Percentiles rank a stretch among this genome's conserved stretches.
Evolutionary conservation across 345 rosid genomes (phyloP).

Genomic region (Acer negundo): DNA sequence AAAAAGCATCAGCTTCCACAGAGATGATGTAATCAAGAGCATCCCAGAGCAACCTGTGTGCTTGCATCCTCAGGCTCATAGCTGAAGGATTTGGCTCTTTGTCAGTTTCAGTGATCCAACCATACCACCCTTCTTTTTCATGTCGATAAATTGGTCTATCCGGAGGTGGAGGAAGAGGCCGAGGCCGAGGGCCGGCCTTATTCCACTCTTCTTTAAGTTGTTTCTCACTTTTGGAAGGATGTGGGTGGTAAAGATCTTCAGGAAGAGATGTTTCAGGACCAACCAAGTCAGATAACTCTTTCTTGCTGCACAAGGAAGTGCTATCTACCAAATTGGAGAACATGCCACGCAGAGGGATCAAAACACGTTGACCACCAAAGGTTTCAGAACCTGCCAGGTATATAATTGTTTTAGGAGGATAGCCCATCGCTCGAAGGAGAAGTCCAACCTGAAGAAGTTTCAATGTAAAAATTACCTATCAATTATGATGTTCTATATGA

Average conservation of each 20-base stretch:
- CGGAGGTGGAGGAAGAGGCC: slow-evolving; percentile 99
- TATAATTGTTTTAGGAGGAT: slow-evolving; percentile 77
- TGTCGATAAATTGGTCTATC: slow-evolving; percentile 88
- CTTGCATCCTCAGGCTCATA: slow-evolving; percentile 76
- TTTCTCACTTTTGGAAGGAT: slow-evolving; percentile 60
- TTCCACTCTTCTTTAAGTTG: slow-evolving; percentile 86
- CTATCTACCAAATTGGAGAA: slow-evolving; percentile 75
- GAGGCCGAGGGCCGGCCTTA: slow-evolving; percentile 93
- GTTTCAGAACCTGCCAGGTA: slow-evolving; percentile 93
- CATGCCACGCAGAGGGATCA: slow-evolving; percentile 94
- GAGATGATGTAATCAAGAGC: slow-evolving; percentile 93
- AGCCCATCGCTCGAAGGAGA: slow-evolving; percentile 90
- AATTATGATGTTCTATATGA: background rate
- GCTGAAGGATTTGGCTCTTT: slow-evolving; percentile 83
- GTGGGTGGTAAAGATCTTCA: slow-evolving; percentile 39
- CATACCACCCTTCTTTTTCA: slow-evolving; percentile 99
- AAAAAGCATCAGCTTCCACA: slow-evolving; percentile 88
- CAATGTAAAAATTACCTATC: background rate
- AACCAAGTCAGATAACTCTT: slow-evolving; percentile 68
- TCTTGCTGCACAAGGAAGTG: slow-evolving; percentile 73
- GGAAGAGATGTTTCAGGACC: slow-evolving; percentile 87
- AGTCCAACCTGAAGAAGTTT: slow-evolving; percentile 78
- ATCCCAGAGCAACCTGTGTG: slow-evolving; percentile 91
- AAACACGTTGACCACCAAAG: slow-evolving; percentile 92
- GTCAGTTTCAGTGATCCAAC: slow-evolving; percentile 83